Percentiles rank a stretch among this genome's conserved stretches.
These are phyloP conservation scores for Spathaspora passalidarum DNA, from an alignment of 805 yeast genomes.

Conservation along the genomic window DNA sequence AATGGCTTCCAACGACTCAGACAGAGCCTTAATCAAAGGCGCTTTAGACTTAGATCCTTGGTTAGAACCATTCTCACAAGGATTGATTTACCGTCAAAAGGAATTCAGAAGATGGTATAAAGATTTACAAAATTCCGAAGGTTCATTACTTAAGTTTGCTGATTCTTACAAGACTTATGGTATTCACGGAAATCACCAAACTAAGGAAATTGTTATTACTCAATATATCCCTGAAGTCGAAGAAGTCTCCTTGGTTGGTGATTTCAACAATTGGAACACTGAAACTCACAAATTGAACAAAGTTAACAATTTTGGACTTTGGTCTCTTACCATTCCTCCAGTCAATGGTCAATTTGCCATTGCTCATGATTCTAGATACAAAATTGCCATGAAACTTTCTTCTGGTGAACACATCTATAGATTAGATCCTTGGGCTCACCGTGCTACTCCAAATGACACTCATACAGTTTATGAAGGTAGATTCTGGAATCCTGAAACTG, in stretches of 20 bases:
- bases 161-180: slow-evolving; percentile 77
- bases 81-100: slow-evolving; percentile 63
- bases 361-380: slow-evolving; percentile 77
- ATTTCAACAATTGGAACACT: slow-evolving; percentile 82
- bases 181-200: slow-evolving; percentile 54
- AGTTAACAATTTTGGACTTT: slow-evolving; percentile 66
- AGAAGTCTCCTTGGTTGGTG: slow-evolving; percentile 80
- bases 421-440: slow-evolving; percentile 82
- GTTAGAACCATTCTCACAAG: slow-evolving; percentile 74
- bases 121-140: slow-evolving; percentile 55
- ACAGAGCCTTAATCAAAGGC: slow-evolving; percentile 38
- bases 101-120: slow-evolving; percentile 63
- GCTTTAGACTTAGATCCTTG: slow-evolving; percentile 81
- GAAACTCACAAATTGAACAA: slow-evolving; percentile 51
- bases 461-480: slow-evolving; percentile 71
- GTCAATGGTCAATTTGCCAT: slow-evolving; percentile 58
- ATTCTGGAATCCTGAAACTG: slow-evolving; percentile 80
- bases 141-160: slow-evolving; percentile 61
- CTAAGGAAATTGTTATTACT: slow-evolving; percentile 56
- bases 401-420: slow-evolving; percentile 73
- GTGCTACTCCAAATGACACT: slow-evolving; percentile 73
- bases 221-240: slow-evolving; percentile 93
- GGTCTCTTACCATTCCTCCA: slow-evolving; percentile 60
- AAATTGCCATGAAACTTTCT: slow-evolving; percentile 61
- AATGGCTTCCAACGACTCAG: neutral